phyloP scores from a whole-genome alignment of 1,284 basidiomycete species.

The Leccinum griseonigrum region DNA sequence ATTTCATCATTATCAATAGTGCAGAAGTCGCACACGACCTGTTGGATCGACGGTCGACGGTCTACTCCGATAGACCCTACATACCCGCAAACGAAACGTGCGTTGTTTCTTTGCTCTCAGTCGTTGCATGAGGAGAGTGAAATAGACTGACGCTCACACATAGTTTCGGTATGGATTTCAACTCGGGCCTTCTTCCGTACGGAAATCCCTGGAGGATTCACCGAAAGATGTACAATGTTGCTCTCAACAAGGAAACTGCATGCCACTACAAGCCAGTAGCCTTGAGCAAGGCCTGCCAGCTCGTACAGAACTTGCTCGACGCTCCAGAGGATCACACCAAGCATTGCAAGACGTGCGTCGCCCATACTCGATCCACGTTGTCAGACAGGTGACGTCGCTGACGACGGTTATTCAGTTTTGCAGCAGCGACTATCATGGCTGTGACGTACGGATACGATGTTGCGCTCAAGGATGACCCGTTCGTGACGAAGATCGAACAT shows the following conservation, averaged over 20 bases:
- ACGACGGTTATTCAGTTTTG: conserved; percentile 16
- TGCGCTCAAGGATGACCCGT: conserved; percentile 20
- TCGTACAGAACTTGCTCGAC: conserved; percentile 24
- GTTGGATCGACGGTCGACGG: conserved; percentile 38
- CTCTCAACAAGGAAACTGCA: conserved; percentile 16
- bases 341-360: conserved; percentile 24
- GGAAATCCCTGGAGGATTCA: conserved; percentile 26
- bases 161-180: conserved; percentile 34
- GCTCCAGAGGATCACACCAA: conserved; percentile 15
- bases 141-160: background rate
- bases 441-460: conserved; percentile 29
- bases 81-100: conserved; percentile 23
- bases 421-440: conserved; percentile 26
- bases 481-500: conserved; percentile 23
- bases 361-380: background rate
- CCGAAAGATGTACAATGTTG: conserved; percentile 23
- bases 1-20: conserved; percentile 41
- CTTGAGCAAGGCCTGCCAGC: conserved; percentile 21
- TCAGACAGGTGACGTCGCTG: background rate
- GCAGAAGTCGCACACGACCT: conserved; percentile 38
- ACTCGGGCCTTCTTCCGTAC: conserved; percentile 27
- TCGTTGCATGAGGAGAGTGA: background rate
- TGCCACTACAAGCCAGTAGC: conserved; percentile 16
- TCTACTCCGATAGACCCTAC: conserved; percentile 44
- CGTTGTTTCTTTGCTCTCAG: background rate